Percentiles rank a stretch among this genome's conserved stretches.
Evolutionary conservation across 352 stramenopile genomes (phyloP).

Genomic region (Elongisporangium prolatum): DNA sequence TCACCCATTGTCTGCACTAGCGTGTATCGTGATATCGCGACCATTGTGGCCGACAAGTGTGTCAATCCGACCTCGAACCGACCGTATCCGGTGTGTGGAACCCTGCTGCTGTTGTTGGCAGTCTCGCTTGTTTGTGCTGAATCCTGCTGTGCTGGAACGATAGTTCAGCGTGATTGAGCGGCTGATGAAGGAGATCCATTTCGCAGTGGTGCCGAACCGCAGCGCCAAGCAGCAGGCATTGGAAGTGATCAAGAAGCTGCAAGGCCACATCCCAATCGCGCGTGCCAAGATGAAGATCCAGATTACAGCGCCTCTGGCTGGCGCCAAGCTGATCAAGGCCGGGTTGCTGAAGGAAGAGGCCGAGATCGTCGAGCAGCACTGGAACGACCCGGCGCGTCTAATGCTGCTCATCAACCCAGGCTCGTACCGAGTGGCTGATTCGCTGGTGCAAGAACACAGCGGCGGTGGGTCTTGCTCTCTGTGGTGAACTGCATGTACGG

Average conservation of each 20-base stretch:
- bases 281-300: slow-evolving; percentile 97
- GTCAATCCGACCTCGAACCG: slow-evolving; percentile 94
- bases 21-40: slow-evolving; percentile 93
- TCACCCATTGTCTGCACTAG: slow-evolving; percentile 25
- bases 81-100: slow-evolving; percentile 87
- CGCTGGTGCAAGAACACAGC: slow-evolving; percentile 63
- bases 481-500: neutral
- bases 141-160: neutral
- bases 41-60: slow-evolving; percentile 96
- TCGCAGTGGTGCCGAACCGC: slow-evolving; percentile 92
- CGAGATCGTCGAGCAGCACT: slow-evolving; percentile 61
- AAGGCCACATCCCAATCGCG: slow-evolving; percentile 91
- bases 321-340: slow-evolving; percentile 51
- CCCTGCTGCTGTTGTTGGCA: neutral
- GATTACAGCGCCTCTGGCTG: slow-evolving; percentile 50
- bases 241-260: slow-evolving; percentile 95
- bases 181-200: slow-evolving; percentile 96
- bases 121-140: neutral
- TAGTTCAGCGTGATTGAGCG: slow-evolving; percentile 94
- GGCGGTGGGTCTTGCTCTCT: slow-evolving; percentile 10
- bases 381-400: slow-evolving; percentile 49
- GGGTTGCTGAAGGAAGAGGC: slow-evolving; percentile 57
- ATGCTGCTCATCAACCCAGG: slow-evolving; percentile 72
- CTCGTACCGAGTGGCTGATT: slow-evolving; percentile 70
- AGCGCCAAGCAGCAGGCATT: slow-evolving; percentile 96